Percentiles rank a stretch among this genome's conserved stretches.
Conservation (phyloP, 331 rosid species). For the Pyrus hybrid region DNA sequence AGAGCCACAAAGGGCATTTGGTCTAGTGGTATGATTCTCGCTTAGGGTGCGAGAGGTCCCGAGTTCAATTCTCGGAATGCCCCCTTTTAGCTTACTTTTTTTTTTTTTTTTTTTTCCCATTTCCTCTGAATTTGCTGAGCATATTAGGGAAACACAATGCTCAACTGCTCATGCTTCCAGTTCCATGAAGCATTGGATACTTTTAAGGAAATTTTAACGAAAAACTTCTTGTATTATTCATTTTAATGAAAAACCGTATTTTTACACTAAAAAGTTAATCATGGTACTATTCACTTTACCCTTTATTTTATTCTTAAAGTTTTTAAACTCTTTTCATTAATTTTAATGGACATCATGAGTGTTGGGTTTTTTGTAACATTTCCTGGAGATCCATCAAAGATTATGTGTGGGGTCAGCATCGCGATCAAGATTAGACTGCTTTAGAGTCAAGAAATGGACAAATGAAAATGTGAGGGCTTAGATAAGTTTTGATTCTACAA, state of each 20-base stretch:
- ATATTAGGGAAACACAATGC: not conserved
- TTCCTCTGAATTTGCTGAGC: not conserved
- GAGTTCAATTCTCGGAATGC: slow-evolving; percentile 42
- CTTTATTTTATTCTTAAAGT: too few relatives aligned
- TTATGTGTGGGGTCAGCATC: not conserved
- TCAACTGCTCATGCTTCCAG: not conserved
- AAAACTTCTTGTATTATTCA: too few relatives aligned
- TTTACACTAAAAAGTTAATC: too few relatives aligned
- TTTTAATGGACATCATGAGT: not conserved
- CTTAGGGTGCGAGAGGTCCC: slow-evolving; percentile 84
- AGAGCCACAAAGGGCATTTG: slow-evolving; percentile 37
- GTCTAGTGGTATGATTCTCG: slow-evolving; percentile 83
- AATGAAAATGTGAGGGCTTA: not conserved
- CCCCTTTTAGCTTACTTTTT: not conserved
- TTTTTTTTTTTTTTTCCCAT: too few relatives aligned
- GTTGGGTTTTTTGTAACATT: not conserved
- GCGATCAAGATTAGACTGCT: not conserved
- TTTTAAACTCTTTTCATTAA: fast-evolving
- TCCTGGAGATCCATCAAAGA: not conserved
- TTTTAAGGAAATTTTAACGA: too few relatives aligned
- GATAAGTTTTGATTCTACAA: not conserved
- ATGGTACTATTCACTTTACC: too few relatives aligned
- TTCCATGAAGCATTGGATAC: not conserved
- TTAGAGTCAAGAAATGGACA: not conserved
- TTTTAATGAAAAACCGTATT: too few relatives aligned